Base-by-base conservation (phyloP, 2,329 filamentous ascomycete genomes). In the Xylaria sp. region DNA sequence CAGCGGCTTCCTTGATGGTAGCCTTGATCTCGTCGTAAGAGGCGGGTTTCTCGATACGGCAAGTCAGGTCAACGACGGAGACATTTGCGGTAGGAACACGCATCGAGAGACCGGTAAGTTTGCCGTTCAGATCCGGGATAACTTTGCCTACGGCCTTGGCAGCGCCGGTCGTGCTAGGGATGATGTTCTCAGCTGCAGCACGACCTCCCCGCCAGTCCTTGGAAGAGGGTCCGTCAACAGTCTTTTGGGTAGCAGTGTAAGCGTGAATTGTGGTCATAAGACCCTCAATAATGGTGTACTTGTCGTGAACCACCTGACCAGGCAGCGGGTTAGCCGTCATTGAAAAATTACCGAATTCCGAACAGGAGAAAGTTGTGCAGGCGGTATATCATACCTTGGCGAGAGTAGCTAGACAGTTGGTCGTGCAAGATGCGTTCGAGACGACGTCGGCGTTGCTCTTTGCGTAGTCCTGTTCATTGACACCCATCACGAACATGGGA, bases 91-190 rank as follows among this genome's bases (percentile, higher is more conserved):
- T 98, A 78, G 96, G 96, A 69, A 99, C 95, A 92, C 96, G 96
- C 92, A 99, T 96, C 80, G 96, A 89, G 95, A 99, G 98, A 87
- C 96, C 96, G 76, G 96, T 99, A 77, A 98, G 94, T 92, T 99
- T 99, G 90, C 96, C 96, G 87, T 98, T 98, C 77, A 98, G 91
- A 78, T 90, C 86, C 78, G 96, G 96, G 80, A 98, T 98, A 88
- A 98, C 96, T 92, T 99, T 99, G 87, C 95, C 96, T 86, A 99
- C 96, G 82, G 96, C 96, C 94, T 99, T 99, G 83, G 96, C 96
- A 84, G 96, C 96, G 91, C 96, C 96, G 76, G 96, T 99, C 90
- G 93, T 97, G 88, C 90, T 94, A 85, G 96, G 96, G 82, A 99
- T 98, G 89, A 98, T 98, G 92, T 99, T 98, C 89, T 97, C 93